Evolutionary conservation across 768 basidiomycete genomes (phyloP).

Genomic region (Suillus variegatus): DNA sequence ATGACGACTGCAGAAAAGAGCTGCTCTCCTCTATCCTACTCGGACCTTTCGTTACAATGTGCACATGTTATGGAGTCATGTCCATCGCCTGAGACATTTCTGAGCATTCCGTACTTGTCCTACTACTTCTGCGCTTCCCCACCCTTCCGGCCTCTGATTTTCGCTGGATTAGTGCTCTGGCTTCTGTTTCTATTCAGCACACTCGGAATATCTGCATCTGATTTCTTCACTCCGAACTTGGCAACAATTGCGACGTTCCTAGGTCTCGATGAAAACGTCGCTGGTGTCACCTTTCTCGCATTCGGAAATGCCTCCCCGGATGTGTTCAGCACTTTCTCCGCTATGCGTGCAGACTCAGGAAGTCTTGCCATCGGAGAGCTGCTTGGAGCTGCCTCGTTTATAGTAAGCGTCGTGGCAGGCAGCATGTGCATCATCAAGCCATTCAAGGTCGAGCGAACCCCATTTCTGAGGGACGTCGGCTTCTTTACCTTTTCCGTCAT

Average conservation of each 20-base stretch:
- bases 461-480: slow-evolving; percentile 91
- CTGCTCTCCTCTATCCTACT: slow-evolving; percentile 61
- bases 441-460: slow-evolving; percentile 76
- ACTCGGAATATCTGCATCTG: slow-evolving; percentile 91
- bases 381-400: slow-evolving; percentile 93
- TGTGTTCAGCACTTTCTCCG: slow-evolving; percentile 93
- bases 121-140: slow-evolving; percentile 69
- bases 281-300: slow-evolving; percentile 95
- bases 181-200: slow-evolving; percentile 93
- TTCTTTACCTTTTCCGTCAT: slow-evolving; percentile 87
- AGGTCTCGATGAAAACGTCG: slow-evolving; percentile 89
- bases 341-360: slow-evolving; percentile 84
- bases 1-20: slow-evolving; percentile 1
- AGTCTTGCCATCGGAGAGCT: slow-evolving; percentile 93
- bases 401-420: slow-evolving; percentile 94
- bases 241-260: slow-evolving; percentile 85
- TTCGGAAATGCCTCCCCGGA: slow-evolving; percentile 98
- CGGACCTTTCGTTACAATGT: slow-evolving; percentile 59
- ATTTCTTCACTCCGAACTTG: slow-evolving; percentile 97
- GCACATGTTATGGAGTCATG: slow-evolving; percentile 61
- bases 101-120: slow-evolving; percentile 68
- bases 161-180: slow-evolving; percentile 72
- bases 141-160: slow-evolving; percentile 57
- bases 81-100: slow-evolving; percentile 58
- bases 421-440: slow-evolving; percentile 98